phyloP scores from a whole-genome alignment of 2,329 filamentous ascomycete species.

The Claviceps sp. region DNA sequence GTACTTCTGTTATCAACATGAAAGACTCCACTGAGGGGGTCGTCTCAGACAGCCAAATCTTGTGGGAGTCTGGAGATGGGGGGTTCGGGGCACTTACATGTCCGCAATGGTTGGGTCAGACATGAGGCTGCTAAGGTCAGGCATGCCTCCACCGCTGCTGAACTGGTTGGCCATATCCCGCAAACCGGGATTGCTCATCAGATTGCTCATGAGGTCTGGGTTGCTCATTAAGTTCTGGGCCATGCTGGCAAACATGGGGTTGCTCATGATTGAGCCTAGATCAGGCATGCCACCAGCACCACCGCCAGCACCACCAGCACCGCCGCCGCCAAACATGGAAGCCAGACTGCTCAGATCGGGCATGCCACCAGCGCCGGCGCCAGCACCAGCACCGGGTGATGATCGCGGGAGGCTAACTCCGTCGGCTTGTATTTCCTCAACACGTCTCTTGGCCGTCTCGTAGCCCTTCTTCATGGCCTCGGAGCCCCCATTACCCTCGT shows the following conservation, averaged over 20 bases:
- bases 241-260: constrained; percentile 97
- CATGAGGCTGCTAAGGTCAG: constrained; percentile 77
- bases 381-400: constrained; percentile 37
- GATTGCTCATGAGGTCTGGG: constrained; percentile 76
- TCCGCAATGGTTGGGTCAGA: constrained; percentile 83
- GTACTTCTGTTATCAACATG: not conserved
- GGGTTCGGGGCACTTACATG: constrained; percentile 53
- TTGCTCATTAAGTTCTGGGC: constrained; percentile 96
- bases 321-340: constrained; percentile 56
- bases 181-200: constrained; percentile 89
- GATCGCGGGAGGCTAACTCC: constrained; percentile 28
- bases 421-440: constrained; percentile 60
- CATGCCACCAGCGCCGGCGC: constrained; percentile 48
- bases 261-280: constrained; percentile 77
- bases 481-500: constrained; percentile 85
- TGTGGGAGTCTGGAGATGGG: no score
- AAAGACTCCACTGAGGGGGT: no score
- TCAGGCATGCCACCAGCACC: constrained; percentile 77
- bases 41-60: no score
- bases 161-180: constrained; percentile 79
- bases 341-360: constrained; percentile 60
- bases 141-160: constrained; percentile 69
- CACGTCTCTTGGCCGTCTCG: constrained; percentile 80
- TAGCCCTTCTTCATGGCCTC: constrained; percentile 96
- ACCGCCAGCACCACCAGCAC: constrained; percentile 36